A percentile compares a stretch with the other conserved stretches of the same genome.
phyloP scores from a whole-genome alignment of 1,139 yeast species.

The Saccharomyces hybrid region DNA sequence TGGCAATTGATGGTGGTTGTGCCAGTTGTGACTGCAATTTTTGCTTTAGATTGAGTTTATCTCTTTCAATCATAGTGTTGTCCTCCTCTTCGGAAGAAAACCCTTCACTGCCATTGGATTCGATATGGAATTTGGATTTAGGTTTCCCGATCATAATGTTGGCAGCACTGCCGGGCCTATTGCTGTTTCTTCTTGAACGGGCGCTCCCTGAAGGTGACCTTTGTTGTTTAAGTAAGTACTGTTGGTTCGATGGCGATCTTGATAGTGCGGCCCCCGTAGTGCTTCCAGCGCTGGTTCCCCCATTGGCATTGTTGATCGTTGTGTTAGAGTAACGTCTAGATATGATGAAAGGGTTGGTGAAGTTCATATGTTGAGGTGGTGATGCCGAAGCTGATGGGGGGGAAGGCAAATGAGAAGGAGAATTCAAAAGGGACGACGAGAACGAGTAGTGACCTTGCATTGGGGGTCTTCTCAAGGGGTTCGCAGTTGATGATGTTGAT shows the following conservation, averaged over 20 bases:
- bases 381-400: not conserved
- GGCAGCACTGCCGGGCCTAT: not conserved
- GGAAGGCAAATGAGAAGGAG: not conserved
- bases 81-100: constrained; percentile 21
- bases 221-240: not conserved
- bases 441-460: not conserved
- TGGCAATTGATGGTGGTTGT: not conserved
- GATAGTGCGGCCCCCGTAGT: not conserved
- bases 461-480: constrained; percentile 1
- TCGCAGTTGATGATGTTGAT: constrained; percentile 1
- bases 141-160: not conserved
- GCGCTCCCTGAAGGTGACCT: not conserved
- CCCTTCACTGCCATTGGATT: constrained; percentile 25
- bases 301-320: constrained; percentile 3
- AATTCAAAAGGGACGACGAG: not conserved
- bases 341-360: constrained; percentile 4
- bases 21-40: not conserved
- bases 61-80: constrained; percentile 4
- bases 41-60: constrained; percentile 5
- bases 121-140: constrained; percentile 17
- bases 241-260: not conserved
- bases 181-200: not conserved
- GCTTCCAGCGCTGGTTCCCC: constrained; percentile 2
- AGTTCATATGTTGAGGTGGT: not conserved
- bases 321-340: constrained; percentile 7